These are phyloP conservation scores for Amphirosellinia nigrospora DNA, from an alignment of 495 filamentous ascomycete species.

Conservation along the genomic window DNA sequence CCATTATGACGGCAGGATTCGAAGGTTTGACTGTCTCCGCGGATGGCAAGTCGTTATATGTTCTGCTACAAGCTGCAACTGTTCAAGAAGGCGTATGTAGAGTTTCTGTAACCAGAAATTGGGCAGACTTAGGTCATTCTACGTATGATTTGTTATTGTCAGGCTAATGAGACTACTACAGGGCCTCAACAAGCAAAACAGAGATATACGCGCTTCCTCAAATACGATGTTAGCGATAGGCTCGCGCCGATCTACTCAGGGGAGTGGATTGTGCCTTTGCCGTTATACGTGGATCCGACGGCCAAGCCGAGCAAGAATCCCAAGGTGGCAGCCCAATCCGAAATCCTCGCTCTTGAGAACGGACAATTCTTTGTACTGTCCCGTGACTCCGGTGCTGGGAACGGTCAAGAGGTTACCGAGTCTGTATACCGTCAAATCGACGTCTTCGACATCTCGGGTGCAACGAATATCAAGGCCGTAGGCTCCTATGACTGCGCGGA, in stretches of 20 bases:
- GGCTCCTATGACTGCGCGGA: conserved; percentile 55
- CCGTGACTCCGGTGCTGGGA: conserved; percentile 68
- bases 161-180: background rate
- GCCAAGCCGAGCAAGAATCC: conserved; percentile 42
- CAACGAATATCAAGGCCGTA: conserved; percentile 69
- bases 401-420: conserved; percentile 56
- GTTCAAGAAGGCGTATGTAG: conserved; percentile 67
- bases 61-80: conserved; percentile 71
- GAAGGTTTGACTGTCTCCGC: conserved; percentile 71
- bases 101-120: background rate
- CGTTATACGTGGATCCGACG: conserved; percentile 55
- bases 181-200: conserved; percentile 54
- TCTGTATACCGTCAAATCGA: conserved; percentile 77
- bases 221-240: conserved; percentile 62
- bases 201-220: conserved; percentile 64
- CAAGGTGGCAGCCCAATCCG: conserved; percentile 71
- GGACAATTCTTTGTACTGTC: conserved; percentile 73
- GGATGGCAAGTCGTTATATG: conserved; percentile 70
- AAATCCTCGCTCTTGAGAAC: conserved; percentile 70
- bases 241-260: conserved; percentile 51
- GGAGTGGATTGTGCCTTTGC: conserved; percentile 74
- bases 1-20: conserved; percentile 47
- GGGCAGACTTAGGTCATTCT: background rate
- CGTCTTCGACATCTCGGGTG: conserved; percentile 67
- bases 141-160: conserved; percentile 7